A percentile compares a stretch with the other conserved stretches of the same genome.
Conservation (phyloP, 2,329 filamentous ascomycete species). For the Achaetomium macrosporum region DNA sequence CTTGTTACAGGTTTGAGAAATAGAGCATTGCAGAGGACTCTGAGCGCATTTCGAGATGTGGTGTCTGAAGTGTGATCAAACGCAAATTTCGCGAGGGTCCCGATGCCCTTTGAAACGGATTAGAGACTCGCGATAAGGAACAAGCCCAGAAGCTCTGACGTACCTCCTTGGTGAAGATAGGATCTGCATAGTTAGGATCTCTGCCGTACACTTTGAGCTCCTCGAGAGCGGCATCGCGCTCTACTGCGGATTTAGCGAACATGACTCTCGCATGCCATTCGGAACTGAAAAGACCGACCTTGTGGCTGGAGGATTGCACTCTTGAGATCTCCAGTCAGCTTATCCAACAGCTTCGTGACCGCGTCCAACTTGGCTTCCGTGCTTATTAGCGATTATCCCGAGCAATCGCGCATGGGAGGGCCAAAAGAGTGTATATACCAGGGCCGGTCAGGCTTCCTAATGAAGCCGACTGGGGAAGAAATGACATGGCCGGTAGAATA, state of each 20-base stretch:
- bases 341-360: constrained; percentile 58
- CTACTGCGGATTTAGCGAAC: constrained; percentile 35
- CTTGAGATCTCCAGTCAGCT: constrained; percentile 56
- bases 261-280: no score
- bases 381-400: constrained; percentile 7
- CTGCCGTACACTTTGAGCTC: constrained; percentile 76
- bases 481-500: background rate
- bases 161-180: constrained; percentile 79
- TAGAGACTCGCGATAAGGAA: background rate
- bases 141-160: constrained; percentile 17
- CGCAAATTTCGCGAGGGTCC: constrained; percentile 64
- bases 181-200: constrained; percentile 63
- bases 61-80: constrained; percentile 59
- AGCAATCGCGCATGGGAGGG: background rate
- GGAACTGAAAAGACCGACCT: constrained; percentile 41
- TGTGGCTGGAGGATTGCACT: constrained; percentile 52
- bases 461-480: background rate
- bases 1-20: constrained; percentile 62
- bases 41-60: constrained; percentile 68
- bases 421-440: constrained; percentile 30
- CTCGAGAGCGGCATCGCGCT: constrained; percentile 56
- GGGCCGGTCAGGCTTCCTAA: constrained; percentile 35
- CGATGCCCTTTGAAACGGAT: constrained; percentile 56
- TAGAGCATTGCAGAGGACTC: constrained; percentile 81
- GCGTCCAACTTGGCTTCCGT: constrained; percentile 59